These are phyloP conservation scores for Podosphaera fusca DNA, from an alignment of 2,329 filamentous ascomycete genomes.

Conservation along the genomic window DNA sequence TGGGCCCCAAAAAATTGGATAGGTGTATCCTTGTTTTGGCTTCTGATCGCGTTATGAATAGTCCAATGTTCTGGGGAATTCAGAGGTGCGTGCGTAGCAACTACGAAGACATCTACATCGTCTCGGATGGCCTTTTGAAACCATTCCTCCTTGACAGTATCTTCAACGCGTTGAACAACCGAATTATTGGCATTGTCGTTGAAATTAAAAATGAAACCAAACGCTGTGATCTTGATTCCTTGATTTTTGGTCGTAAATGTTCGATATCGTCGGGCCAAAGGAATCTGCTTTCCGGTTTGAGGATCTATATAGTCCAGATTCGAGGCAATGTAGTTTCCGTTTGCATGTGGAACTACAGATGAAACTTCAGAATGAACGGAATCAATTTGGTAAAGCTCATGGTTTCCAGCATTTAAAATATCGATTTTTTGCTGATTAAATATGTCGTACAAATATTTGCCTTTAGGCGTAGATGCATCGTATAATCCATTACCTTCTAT, in stretches of 20 bases:
- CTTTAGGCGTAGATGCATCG: conserved; percentile 71
- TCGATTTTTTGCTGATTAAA: conserved; percentile 66
- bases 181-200: conserved; percentile 79
- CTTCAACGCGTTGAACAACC: conserved; percentile 53
- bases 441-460: conserved; percentile 71
- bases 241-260: conserved; percentile 86
- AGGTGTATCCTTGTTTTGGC: conserved; percentile 54
- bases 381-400: conserved; percentile 71
- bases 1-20: conserved; percentile 89
- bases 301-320: conserved; percentile 76
- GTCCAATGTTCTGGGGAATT: conserved; percentile 56
- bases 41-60: conserved; percentile 58
- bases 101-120: conserved; percentile 67
- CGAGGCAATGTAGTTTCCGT: conserved; percentile 61
- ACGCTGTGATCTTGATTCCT: conserved; percentile 60
- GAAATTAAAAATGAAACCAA: conserved; percentile 93
- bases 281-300: conserved; percentile 43
- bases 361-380: conserved; percentile 59
- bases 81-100: conserved; percentile 66
- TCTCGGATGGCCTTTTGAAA: conserved; percentile 71
- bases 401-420: conserved; percentile 70
- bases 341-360: conserved; percentile 63
- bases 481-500: conserved; percentile 90
- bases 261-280: conserved; percentile 61
- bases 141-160: conserved; percentile 68